Percentiles rank a stretch among this genome's conserved stretches.
phyloP scores from a whole-genome alignment of 805 yeast species.

The Barnettozyma sucrosica region DNA sequence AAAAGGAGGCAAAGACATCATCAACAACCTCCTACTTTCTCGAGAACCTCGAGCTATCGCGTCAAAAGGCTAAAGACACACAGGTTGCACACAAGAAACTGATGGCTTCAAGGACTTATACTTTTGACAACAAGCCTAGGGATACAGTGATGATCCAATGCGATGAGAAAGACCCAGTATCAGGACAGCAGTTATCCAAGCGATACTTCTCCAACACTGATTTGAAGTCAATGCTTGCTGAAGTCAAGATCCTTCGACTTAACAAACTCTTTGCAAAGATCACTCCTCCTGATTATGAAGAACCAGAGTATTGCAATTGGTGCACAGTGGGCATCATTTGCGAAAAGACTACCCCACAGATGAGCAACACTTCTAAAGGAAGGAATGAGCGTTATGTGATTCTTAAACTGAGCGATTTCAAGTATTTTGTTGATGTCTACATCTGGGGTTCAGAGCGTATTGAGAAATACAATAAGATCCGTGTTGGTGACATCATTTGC shows the following conservation, averaged over 20 bases:
- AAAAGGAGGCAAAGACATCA: not conserved
- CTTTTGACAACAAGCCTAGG: conserved; percentile 31
- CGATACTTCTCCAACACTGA: conserved; percentile 39
- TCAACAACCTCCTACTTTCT: conserved; percentile 30
- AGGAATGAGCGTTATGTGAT: conserved; percentile 51
- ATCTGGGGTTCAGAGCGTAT: conserved; percentile 39
- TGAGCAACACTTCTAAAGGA: conserved; percentile 29
- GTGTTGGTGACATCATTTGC: conserved; percentile 69
- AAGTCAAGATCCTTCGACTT: conserved; percentile 51
- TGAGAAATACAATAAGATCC: conserved; percentile 64
- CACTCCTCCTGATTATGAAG: conserved; percentile 57
- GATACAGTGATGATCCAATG: conserved; percentile 16
- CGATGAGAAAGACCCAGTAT: conserved; percentile 38
- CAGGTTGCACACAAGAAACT: conserved; percentile 23
- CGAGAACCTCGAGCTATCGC: conserved; percentile 25
- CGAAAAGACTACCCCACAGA: conserved; percentile 47
- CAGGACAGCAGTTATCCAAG: conserved; percentile 38
- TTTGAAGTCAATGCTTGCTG: conserved; percentile 36
- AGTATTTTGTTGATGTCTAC: conserved; percentile 50
- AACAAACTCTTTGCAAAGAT: conserved; percentile 60
- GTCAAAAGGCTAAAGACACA: conserved; percentile 22
- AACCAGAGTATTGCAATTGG: conserved; percentile 74
- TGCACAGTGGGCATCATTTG: conserved; percentile 69
- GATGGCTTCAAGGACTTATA: conserved; percentile 32
- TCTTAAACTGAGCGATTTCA: conserved; percentile 63